A percentile compares a stretch with the other conserved stretches of the same genome.
phyloP scores from a whole-genome alignment of 306 rosid genomes.

The Glycyrrhiza uralensis region DNA sequence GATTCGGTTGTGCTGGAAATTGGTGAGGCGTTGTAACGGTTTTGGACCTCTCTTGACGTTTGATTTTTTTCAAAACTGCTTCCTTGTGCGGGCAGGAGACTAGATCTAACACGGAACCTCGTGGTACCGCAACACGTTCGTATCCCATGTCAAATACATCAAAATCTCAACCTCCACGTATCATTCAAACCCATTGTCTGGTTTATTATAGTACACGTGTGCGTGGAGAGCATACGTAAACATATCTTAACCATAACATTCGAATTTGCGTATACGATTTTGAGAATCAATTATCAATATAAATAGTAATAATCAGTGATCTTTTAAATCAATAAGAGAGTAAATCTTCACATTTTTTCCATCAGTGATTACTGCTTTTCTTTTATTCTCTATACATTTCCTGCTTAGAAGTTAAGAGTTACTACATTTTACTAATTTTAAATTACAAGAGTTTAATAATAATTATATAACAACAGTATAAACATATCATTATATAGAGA shows the following conservation, averaged over 20 bases:
- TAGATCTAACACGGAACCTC: constrained; percentile 14
- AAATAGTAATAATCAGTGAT: too few species aligned
- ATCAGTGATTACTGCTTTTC: not conserved
- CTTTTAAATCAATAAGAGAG: too few species aligned
- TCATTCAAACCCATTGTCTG: not conserved
- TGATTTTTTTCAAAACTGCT: not conserved
- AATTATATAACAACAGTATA: too few species aligned
- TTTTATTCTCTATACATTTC: not conserved
- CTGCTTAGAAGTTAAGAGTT: not conserved
- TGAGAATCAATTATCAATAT: not conserved
- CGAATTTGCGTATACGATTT: not conserved
- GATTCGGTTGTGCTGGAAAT: not conserved
- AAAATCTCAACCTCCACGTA: not conserved
- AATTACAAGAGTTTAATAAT: too few species aligned
- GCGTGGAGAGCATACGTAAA: not conserved
- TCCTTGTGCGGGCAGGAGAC: not conserved
- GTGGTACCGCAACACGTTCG: not conserved
- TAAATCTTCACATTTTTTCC: too few species aligned
- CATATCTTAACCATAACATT: not conserved
- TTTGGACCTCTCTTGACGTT: not conserved
- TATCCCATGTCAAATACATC: not conserved
- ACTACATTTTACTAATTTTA: too few species aligned
- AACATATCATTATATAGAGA: too few species aligned
- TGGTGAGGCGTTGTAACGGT: not conserved
- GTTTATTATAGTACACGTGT: not conserved